phyloP scores from a whole-genome alignment of 805 yeast species.

The Saccharomycopsis guyanensis region DNA sequence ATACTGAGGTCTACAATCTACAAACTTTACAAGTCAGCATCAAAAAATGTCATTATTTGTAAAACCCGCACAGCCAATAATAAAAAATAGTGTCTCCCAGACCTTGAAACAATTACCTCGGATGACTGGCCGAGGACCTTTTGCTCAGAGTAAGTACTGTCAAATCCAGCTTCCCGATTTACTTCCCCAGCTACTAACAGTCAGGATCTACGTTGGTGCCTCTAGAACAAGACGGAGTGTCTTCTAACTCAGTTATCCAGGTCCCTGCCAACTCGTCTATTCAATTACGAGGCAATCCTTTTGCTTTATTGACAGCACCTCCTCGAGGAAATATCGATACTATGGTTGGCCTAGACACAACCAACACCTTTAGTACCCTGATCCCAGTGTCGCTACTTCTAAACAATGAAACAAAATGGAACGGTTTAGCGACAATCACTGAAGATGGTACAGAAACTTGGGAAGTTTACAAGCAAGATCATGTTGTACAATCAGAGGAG shows the following conservation, averaged over 20 bases:
- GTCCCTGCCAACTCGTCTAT: background rate
- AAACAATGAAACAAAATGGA: background rate
- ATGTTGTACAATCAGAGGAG: background rate
- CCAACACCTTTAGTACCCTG: background rate
- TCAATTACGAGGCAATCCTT: background rate
- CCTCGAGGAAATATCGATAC: background rate
- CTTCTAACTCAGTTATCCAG: background rate
- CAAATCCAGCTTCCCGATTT: too few species aligned
- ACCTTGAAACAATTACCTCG: background rate
- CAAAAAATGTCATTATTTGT: too few species aligned
- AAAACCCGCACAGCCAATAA: background rate
- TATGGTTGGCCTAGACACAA: background rate
- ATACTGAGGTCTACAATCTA: too few species aligned
- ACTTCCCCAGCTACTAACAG: too few species aligned
- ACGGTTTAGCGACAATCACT: background rate
- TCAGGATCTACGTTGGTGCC: background rate
- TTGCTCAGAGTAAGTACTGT: background rate
- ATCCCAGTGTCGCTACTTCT: background rate
- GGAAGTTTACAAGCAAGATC: background rate
- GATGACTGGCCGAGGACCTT: background rate
- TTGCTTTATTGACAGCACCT: background rate
- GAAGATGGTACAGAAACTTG: too few species aligned
- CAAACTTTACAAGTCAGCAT: too few species aligned
- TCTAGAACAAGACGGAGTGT: background rate
- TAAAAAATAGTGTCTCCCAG: background rate